These are phyloP conservation scores for Aspergillus cristatus DNA, from an alignment of 495 filamentous ascomycete genomes.

Conservation along the genomic window DNA sequence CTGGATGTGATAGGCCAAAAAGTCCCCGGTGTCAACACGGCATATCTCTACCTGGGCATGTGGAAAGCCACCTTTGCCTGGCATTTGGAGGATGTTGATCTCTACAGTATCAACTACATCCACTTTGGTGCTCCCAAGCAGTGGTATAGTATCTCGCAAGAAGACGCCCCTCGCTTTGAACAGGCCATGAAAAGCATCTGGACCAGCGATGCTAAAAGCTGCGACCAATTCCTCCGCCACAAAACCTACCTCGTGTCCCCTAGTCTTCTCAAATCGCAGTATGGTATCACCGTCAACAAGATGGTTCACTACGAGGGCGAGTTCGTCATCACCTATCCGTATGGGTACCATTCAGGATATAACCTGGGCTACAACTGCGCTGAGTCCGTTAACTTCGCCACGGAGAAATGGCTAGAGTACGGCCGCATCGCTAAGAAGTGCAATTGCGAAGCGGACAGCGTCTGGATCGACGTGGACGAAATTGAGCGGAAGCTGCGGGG, in stretches of 20 bases:
- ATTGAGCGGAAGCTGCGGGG: conserved; percentile 91
- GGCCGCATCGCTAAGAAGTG: conserved; percentile 97
- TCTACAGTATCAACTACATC: conserved; percentile 99
- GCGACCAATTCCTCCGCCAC: conserved; percentile 92
- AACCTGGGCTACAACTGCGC: conserved; percentile 99
- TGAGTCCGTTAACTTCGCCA: conserved; percentile 96
- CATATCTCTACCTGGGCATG: conserved; percentile 98
- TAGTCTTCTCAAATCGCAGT: conserved; percentile 70
- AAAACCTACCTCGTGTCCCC: conserved; percentile 98
- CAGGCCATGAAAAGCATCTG: conserved; percentile 92
- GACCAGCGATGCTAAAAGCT: conserved; percentile 94
- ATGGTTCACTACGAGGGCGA: conserved; percentile 95
- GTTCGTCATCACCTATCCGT: conserved; percentile 97
- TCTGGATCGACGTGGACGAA: conserved; percentile 94
- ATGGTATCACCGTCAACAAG: conserved; percentile 90
- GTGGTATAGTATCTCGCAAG: conserved; percentile 98
- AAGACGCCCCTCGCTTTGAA: conserved; percentile 89
- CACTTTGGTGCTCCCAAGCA: conserved; percentile 98
- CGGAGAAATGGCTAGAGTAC: conserved; percentile 87
- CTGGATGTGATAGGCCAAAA: conserved; percentile 92
- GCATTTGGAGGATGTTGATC: conserved; percentile 97
- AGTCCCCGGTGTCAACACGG: conserved; percentile 94
- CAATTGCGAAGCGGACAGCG: conserved; percentile 89
- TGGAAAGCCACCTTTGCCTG: conserved; percentile 99
- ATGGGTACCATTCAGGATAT: conserved; percentile 97